Percentiles rank a stretch among this genome's conserved stretches.
phyloP scores from a whole-genome alignment of 805 yeast genomes.

The Wickerhamiella spandovensis region DNA sequence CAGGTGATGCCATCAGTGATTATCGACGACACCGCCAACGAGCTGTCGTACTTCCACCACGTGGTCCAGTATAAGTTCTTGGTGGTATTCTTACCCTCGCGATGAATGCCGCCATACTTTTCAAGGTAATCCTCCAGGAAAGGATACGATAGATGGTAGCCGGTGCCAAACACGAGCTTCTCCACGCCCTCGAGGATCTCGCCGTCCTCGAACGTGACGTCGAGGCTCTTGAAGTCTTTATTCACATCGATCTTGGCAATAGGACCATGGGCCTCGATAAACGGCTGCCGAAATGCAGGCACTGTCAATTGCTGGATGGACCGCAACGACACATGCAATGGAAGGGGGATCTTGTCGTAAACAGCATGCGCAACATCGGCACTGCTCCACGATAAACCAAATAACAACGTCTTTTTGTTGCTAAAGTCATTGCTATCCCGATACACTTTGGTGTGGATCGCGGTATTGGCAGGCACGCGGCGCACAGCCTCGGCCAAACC shows the following conservation, averaged over 20 bases:
- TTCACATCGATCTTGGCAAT: background rate
- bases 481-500: slow-evolving; percentile 15
- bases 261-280: slow-evolving; percentile 10
- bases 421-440: slow-evolving; percentile 16
- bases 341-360: slow-evolving; percentile 14
- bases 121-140: slow-evolving; percentile 9
- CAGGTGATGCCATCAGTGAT: slow-evolving; percentile 12
- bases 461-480: slow-evolving; percentile 19
- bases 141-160: slow-evolving; percentile 11
- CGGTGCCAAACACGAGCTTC: slow-evolving; percentile 11
- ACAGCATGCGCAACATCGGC: slow-evolving; percentile 17
- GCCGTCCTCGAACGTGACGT: slow-evolving; percentile 6
- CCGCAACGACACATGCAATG: slow-evolving; percentile 13
- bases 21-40: slow-evolving; percentile 8
- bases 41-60: slow-evolving; percentile 13
- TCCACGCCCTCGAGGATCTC: slow-evolving; percentile 5
- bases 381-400: slow-evolving; percentile 21
- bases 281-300: slow-evolving; percentile 12
- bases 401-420: slow-evolving; percentile 21
- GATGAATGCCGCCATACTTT: slow-evolving; percentile 5
- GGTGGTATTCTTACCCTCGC: slow-evolving; percentile 5
- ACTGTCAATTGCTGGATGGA: slow-evolving; percentile 12
- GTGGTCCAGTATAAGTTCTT: slow-evolving; percentile 12
- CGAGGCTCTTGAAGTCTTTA: background rate
- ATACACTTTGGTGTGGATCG: slow-evolving; percentile 25